Evolutionary conservation across 176 grass and related monocot species (phyloP).

Genomic region (Chrysopogon serrulatus): DNA sequence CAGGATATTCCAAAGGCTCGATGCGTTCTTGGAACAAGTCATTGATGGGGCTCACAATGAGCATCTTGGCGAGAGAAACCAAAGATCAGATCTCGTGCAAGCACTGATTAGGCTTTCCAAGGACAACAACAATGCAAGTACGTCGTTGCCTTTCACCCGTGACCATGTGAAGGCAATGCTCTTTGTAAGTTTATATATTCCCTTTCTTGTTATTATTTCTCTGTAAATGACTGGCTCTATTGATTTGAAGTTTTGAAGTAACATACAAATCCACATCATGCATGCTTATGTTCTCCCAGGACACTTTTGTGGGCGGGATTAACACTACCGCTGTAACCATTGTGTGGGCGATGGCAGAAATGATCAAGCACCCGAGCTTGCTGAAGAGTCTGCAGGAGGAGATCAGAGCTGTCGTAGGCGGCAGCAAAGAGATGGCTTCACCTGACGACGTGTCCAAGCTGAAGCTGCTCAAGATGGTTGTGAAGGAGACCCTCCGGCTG

Average conservation of each 20-base stretch:
- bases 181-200: neutral
- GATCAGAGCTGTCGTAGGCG: slow-evolving; percentile 1
- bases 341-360: slow-evolving; percentile 32
- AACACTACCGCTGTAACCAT: neutral
- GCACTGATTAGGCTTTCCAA: neutral
- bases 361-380: neutral
- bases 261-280: neutral
- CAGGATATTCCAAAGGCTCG: neutral
- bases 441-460: neutral
- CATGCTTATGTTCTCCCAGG: neutral
- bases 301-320: slow-evolving; percentile 9
- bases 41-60: neutral
- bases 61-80: rapidly evolving
- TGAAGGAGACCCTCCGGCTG: slow-evolving; percentile 23
- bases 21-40: slow-evolving; percentile 9
- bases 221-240: neutral
- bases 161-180: slow-evolving; percentile 10
- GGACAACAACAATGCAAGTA: neutral
- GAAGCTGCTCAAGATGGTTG: slow-evolving; percentile 16
- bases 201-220: neutral
- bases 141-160: neutral
- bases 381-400: slow-evolving; percentile 15
- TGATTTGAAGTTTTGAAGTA: neutral
- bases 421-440: neutral
- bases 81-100: neutral